These are phyloP conservation scores for Boletus rubroflammeus DNA, from an alignment of 768 basidiomycete species.

Conservation along the genomic window DNA sequence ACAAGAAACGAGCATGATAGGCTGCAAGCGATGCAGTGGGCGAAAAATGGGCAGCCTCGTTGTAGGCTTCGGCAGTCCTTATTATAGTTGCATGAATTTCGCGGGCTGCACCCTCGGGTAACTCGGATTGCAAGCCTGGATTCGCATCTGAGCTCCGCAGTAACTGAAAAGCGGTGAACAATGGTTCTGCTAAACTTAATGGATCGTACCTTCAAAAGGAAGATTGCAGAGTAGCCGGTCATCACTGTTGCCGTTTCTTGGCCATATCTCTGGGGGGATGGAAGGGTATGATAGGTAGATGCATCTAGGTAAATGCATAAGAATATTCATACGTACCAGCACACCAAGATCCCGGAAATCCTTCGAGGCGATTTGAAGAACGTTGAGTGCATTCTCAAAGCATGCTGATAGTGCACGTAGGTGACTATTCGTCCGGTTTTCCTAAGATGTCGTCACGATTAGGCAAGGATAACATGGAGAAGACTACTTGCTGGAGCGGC, in stretches of 20 bases:
- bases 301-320: slow-evolving; percentile 13
- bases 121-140: slow-evolving; percentile 53
- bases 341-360: slow-evolving; percentile 74
- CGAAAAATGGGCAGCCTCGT: slow-evolving; percentile 61
- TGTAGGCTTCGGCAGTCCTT: slow-evolving; percentile 74
- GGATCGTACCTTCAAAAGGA: slow-evolving; percentile 61
- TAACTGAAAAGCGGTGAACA: slow-evolving; percentile 43
- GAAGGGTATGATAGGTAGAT: background rate
- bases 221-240: slow-evolving; percentile 83
- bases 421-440: slow-evolving; percentile 57
- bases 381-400: slow-evolving; percentile 69
- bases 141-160: slow-evolving; percentile 60
- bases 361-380: slow-evolving; percentile 65
- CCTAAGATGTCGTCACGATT: slow-evolving; percentile 33
- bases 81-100: slow-evolving; percentile 66
- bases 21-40: slow-evolving; percentile 64
- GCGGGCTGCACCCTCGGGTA: slow-evolving; percentile 56
- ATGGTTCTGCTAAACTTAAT: background rate
- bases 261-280: slow-evolving; percentile 60
- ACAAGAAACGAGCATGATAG: slow-evolving; percentile 77
- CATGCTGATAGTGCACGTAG: slow-evolving; percentile 67
- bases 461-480: slow-evolving; percentile 1
- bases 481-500: slow-evolving; percentile 48
- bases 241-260: slow-evolving; percentile 84
- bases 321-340: slow-evolving; percentile 52